Evolutionary conservation across 345 rosid genomes (phyloP), one percentile per base, ranked within the genome.

Genomic region (Toxicodendron radicans): DNA sequence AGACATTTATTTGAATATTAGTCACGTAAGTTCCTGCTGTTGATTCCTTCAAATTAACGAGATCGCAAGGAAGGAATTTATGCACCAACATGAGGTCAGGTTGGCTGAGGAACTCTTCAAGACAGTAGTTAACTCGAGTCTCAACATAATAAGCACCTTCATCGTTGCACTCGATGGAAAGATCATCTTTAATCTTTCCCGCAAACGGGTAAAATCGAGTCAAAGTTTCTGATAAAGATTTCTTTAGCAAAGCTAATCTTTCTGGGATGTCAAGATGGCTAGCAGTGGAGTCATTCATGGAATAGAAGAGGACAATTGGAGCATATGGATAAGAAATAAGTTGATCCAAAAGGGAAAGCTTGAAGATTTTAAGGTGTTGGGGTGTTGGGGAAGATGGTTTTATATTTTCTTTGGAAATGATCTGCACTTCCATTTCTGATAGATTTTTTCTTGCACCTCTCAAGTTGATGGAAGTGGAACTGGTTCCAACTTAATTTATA

Each of bases 381-480:
- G 85, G 83, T 11, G 87, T 81, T 24, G 83, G 83, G n/a, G 78
- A 72, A 46, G 79, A 79, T 60, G 88, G 88, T 56, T 80, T 85
- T 46, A 87, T 58, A 76, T 68, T 20, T 71, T 81, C 74, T 41
- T 43, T 57, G 51, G 82, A 81, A 60, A 75, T 30, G 49, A 85
- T 70, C 63, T 66, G 64, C 46, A 83, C 80, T 73, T 85, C 84
- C 84, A 79, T 80, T 49, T 77, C 58, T 60, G 8, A 11, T 52
- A 46, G n/a, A 20, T 58, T 32, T 21, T 35, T n/a, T 9, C n/a
- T 65, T 68, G 9, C 16, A 64, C 61, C 30, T 20, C 54, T 51
- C 54, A 35, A 32, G 46, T 63, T 48, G 27, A 45, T 62, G 73
- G 23, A 62, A 32, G 32, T 24, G 62, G 12, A 33, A 21, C 7